phyloP scores from a whole-genome alignment of 306 rosid genomes.

The Vachellia collinsii region DNA sequence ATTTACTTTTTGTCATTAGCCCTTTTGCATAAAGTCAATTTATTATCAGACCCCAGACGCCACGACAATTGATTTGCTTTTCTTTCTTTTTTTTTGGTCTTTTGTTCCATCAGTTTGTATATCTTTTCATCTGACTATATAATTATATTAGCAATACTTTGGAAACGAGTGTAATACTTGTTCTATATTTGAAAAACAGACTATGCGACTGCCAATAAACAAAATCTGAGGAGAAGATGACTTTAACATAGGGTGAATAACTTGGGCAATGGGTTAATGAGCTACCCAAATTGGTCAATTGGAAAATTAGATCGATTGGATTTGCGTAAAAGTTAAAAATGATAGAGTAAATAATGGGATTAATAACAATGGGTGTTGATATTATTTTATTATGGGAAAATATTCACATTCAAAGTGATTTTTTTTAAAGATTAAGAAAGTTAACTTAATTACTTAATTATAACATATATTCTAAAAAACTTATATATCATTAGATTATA shows the following conservation, averaged over 20 bases:
- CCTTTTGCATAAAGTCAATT: neutral
- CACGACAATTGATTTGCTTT: neutral
- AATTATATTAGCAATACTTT: neutral
- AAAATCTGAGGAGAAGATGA: neutral
- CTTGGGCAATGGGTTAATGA: neutral
- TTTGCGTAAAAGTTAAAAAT: neutral
- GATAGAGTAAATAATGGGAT: neutral
- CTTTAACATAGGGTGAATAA: neutral
- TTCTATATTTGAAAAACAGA: neutral
- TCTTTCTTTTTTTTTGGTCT: too few relatives aligned
- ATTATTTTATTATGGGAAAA: too few relatives aligned
- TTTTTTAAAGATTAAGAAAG: too few relatives aligned
- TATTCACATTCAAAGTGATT: too few relatives aligned
- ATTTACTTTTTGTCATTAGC: neutral
- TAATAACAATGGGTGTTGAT: neutral
- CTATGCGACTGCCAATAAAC: neutral
- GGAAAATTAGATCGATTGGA: neutral
- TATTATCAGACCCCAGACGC: neutral
- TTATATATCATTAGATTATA: too few relatives aligned
- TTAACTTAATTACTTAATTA: too few relatives aligned
- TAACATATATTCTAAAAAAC: too few relatives aligned
- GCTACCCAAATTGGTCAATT: neutral
- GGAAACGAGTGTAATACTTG: neutral
- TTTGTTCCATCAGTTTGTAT: neutral
- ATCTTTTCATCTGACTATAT: neutral